phyloP scores from a whole-genome alignment of 495 filamentous ascomycete genomes.

The Annulohypoxylon nitens region DNA sequence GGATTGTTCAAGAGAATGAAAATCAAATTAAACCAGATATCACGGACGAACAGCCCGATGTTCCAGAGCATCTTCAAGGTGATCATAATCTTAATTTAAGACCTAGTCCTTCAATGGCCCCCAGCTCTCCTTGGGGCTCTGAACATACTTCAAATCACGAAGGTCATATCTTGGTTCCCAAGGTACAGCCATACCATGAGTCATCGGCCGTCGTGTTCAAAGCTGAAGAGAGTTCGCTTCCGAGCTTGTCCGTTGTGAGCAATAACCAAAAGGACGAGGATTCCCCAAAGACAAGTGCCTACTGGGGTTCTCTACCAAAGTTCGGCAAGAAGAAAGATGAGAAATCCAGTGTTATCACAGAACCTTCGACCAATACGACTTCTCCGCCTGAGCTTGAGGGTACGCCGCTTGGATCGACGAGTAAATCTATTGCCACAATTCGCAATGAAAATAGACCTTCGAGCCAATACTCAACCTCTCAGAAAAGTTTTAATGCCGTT shows the following conservation, averaged over 20 bases:
- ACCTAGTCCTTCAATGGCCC: slow-evolving; percentile 20
- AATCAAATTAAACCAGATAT: not conserved
- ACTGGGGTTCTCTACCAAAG: slow-evolving; percentile 45
- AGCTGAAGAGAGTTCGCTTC: slow-evolving; percentile 22
- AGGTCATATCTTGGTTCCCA: slow-evolving; percentile 36
- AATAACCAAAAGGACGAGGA: slow-evolving; percentile 16
- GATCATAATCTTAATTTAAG: slow-evolving; percentile 31
- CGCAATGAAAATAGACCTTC: slow-evolving; percentile 29
- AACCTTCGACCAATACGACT: not conserved
- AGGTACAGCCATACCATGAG: slow-evolving; percentile 38
- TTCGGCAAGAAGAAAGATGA: slow-evolving; percentile 26
- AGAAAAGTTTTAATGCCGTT: slow-evolving; percentile 28
- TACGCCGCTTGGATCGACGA: not conserved
- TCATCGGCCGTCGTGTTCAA: slow-evolving; percentile 10
- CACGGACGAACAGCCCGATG: slow-evolving; percentile 3
- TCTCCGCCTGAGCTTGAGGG: not conserved
- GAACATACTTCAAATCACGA: slow-evolving; percentile 24
- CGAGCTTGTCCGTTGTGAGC: slow-evolving; percentile 2
- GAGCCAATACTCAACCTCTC: slow-evolving; percentile 37
- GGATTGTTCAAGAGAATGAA: slow-evolving; percentile 21
- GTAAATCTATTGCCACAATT: slow-evolving; percentile 19
- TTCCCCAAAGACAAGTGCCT: slow-evolving; percentile 26
- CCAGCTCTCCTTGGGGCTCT: slow-evolving; percentile 13
- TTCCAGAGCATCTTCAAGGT: slow-evolving; percentile 34
- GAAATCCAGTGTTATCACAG: not conserved